Percentiles rank a stretch among this genome's conserved stretches.
Conservation (phyloP, 192 early-diverging fungal species). For the Coemansia sp. region DNA sequence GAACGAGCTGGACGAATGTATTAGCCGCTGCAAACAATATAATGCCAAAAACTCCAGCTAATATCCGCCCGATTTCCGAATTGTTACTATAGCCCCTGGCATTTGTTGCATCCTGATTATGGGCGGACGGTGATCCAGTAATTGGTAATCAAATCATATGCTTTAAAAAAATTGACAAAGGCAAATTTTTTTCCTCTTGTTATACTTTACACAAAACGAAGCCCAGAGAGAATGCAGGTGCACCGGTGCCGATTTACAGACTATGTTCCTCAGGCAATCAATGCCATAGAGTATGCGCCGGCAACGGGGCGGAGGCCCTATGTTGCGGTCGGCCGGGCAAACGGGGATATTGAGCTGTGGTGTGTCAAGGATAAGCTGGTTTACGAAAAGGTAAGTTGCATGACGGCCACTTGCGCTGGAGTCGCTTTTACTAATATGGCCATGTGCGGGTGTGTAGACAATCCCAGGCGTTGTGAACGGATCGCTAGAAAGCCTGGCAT, state of each 20-base stretch:
- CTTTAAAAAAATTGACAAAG: neutral
- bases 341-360: conserved; percentile 96
- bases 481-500: conserved; percentile 76
- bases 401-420: neutral
- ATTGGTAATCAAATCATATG: conserved; percentile 1
- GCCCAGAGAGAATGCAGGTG: conserved; percentile 56
- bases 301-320: conserved; percentile 45
- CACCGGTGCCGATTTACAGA: conserved; percentile 86
- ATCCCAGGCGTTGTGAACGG: conserved; percentile 75
- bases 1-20: neutral
- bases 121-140: neutral
- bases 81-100: too few species aligned
- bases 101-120: conserved; percentile 1
- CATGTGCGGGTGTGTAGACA: conserved; percentile 45
- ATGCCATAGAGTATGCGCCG: conserved; percentile 77
- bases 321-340: conserved; percentile 82
- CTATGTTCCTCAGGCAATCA: conserved; percentile 80
- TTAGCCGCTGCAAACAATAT: too few species aligned
- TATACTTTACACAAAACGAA: neutral
- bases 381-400: conserved; percentile 69
- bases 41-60: too few species aligned
- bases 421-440: neutral
- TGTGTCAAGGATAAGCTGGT: conserved; percentile 65
- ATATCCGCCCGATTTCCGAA: too few species aligned
- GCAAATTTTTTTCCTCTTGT: neutral